phyloP scores from a whole-genome alignment of 371 early-diverging fungal species.

The Lichtheimia ornata region DNA sequence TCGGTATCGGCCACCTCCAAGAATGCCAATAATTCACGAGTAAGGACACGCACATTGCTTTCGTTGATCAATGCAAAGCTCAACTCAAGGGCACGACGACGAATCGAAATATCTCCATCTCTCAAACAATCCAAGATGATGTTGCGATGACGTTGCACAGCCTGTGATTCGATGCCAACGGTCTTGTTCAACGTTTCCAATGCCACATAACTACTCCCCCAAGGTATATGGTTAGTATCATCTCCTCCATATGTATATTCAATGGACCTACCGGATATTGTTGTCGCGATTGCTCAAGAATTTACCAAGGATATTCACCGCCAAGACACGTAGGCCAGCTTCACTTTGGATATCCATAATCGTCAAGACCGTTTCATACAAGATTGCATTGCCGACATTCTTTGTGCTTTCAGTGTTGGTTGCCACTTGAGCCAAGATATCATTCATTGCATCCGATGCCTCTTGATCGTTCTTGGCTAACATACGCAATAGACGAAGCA shows the following conservation, averaged over 20 bases:
- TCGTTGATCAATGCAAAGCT: slow-evolving; percentile 94
- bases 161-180: slow-evolving; percentile 83
- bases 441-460: slow-evolving; percentile 95
- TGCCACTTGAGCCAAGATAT: slow-evolving; percentile 95
- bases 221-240: neutral
- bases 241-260: neutral
- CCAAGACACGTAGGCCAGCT: slow-evolving; percentile 88
- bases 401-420: slow-evolving; percentile 93
- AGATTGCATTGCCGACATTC: slow-evolving; percentile 95
- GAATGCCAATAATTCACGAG: slow-evolving; percentile 90
- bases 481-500: slow-evolving; percentile 88
- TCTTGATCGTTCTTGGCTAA: slow-evolving; percentile 83
- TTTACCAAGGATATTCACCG: slow-evolving; percentile 95
- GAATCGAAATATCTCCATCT: slow-evolving; percentile 95
- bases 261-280: slow-evolving; percentile 80
- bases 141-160: slow-evolving; percentile 96
- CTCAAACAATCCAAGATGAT: slow-evolving; percentile 95
- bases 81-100: slow-evolving; percentile 94
- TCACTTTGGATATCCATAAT: slow-evolving; percentile 95
- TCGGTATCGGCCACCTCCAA: slow-evolving; percentile 92
- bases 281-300: slow-evolving; percentile 95
- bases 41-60: slow-evolving; percentile 90
- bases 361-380: slow-evolving; percentile 95
- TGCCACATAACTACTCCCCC: slow-evolving; percentile 82
- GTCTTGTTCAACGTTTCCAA: slow-evolving; percentile 91